Base-by-base conservation (phyloP, 331 rosid genomes). In the Malus hybrid region DNA sequence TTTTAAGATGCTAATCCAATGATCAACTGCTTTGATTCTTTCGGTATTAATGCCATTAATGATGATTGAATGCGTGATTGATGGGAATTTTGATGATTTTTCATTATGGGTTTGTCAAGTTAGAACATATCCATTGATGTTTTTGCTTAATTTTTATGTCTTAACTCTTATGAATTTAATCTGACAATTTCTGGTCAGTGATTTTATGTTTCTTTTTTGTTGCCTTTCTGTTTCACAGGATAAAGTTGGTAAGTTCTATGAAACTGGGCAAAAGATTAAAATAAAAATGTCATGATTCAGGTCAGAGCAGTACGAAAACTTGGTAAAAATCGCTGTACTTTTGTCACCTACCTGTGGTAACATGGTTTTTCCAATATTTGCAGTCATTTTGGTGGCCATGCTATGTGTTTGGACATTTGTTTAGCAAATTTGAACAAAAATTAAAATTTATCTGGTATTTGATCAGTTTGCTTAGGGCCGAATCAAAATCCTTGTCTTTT, bases 191-290 rank as follows among this genome's bases (percentile, higher is more conserved):
- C 19, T 56, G 34, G 32, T 50, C 19, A 13, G 44, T 67, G 31
- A 46, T 75, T 68, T 70, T 56, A 27, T 54, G 46, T 80, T 80
- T 52, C 15, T 57, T 11, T 79, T 68, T 42, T 10, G 67, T 75
- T 67, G 14, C 54, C 72, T 85, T 73, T 63, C 71, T 85, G 22
- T 76, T 85, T 83, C 56, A 74, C 96, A 93, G 98, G 98, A 93
- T 85, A 93, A 91, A 91, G 96, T 93, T 69, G 98, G 98, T 91
- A 91, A 93, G 97, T 88, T 85, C 85, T 74, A 78, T 78, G 64
- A 70, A 85, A 77, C 69, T 72, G 74, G 80, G 57, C 70, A 77
- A 76, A 68, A 68, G 12, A 52, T 71, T 32, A 56, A 6, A 14
- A 77, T 57, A 73, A 74, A 76, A 74, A 76, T 66, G 19, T 77